Evolutionary conservation across 1,139 yeast species (phyloP).

Genomic region (Suhomyces yuchorum): DNA sequence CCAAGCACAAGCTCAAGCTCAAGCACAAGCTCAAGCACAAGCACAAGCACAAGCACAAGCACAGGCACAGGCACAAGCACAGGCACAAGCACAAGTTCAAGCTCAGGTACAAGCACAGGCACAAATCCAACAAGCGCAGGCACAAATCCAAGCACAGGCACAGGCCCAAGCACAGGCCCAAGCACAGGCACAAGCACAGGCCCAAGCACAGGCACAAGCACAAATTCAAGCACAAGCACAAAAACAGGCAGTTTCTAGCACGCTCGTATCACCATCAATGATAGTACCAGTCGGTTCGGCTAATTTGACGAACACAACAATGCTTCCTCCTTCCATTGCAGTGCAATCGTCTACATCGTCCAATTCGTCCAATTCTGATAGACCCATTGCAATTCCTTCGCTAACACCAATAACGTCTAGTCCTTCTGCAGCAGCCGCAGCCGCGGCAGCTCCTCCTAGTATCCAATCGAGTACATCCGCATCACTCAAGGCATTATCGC

Average conservation of each 20-base stretch:
- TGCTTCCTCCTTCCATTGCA: conserved; percentile 12
- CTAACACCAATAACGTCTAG: conserved; percentile 19
- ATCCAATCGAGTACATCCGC: neutral
- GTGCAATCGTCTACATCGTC: conserved; percentile 9
- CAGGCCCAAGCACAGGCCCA: neutral
- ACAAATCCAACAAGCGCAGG: neutral
- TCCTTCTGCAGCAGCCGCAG: conserved; percentile 18
- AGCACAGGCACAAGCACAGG: conserved; percentile 1
- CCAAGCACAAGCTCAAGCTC: neutral
- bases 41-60: conserved; percentile 10
- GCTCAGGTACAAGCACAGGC: conserved; percentile 6
- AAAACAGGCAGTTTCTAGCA: neutral
- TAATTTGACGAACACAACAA: neutral
- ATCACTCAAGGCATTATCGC: conserved; percentile 6
- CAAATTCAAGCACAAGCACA: conserved; percentile 10
- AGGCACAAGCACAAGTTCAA: conserved; percentile 14
- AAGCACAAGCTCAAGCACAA: conserved; percentile 10
- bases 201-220: neutral
- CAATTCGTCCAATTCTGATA: conserved; percentile 6
- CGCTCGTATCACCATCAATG: conserved; percentile 10
- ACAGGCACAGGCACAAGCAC: conserved; percentile 15
- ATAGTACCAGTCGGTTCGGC: conserved; percentile 1
- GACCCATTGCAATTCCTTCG: conserved; percentile 13
- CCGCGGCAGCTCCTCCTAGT: conserved; percentile 18
- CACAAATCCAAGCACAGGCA: neutral